phyloP scores from a whole-genome alignment of 305 asterid species.

The Striga hermonthica region DNA sequence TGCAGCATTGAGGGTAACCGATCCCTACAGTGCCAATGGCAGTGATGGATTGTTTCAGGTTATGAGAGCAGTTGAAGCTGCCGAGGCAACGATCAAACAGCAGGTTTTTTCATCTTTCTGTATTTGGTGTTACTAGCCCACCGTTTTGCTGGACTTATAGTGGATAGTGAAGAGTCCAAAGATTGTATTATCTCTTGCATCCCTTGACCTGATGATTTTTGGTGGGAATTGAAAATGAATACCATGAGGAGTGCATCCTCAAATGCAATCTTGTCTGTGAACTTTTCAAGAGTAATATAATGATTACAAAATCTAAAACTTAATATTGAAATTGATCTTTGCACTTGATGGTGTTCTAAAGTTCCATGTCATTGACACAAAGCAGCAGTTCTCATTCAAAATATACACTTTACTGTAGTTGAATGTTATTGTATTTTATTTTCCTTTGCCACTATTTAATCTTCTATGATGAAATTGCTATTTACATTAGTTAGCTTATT shows the following conservation, averaged over 20 bases:
- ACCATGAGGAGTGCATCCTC: no score
- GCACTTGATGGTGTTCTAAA: slow-evolving; percentile 2
- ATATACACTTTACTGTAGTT: not conserved
- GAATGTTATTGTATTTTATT: not conserved
- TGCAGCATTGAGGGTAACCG: slow-evolving; percentile 54
- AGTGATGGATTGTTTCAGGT: slow-evolving; percentile 84
- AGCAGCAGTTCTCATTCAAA: not conserved
- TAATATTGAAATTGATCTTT: not conserved
- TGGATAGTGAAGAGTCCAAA: no score
- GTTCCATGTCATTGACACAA: slow-evolving; percentile 11
- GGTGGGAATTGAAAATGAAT: no score
- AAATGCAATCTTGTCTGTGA: no score
- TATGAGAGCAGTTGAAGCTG: slow-evolving; percentile 96
- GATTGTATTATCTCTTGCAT: no score
- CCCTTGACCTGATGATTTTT: no score
- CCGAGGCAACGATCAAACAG: slow-evolving; percentile 85
- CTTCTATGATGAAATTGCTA: not conserved
- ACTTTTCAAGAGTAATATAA: no score
- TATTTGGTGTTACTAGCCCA: not conserved
- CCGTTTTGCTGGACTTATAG: not conserved
- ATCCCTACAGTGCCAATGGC: slow-evolving; percentile 43
- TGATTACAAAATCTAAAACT: not conserved
- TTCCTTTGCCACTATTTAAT: slow-evolving; percentile 2
- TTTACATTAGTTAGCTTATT: not conserved
- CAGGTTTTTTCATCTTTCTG: slow-evolving; percentile 49